These are phyloP conservation scores for Nemania sp. DNA, from an alignment of 2,329 filamentous ascomycete genomes.

Conservation along the genomic window DNA sequence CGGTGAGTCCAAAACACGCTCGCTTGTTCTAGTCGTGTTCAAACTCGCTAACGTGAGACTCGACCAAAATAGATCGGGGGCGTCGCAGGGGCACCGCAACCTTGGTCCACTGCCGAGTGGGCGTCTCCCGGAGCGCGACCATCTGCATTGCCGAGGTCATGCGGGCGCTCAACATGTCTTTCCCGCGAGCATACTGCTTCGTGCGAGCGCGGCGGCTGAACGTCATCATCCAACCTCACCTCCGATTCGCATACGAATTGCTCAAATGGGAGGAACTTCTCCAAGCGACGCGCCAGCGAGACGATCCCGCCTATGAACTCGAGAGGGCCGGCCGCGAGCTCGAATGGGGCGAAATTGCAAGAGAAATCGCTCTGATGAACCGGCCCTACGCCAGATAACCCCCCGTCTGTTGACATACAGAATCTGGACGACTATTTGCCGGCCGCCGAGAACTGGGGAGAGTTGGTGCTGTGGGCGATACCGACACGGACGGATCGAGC, in stretches of 20 bases:
- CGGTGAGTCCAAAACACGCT: constrained; percentile 58
- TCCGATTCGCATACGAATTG: constrained; percentile 92
- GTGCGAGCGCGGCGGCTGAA: constrained; percentile 91
- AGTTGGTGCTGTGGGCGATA: constrained; percentile 13
- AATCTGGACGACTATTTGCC: not conserved
- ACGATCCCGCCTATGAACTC: constrained; percentile 35
- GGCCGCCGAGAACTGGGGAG: not conserved
- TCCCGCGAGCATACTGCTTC: constrained; percentile 94
- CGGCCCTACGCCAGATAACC: constrained; percentile 78
- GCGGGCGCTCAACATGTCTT: constrained; percentile 77
- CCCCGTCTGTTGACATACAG: not conserved
- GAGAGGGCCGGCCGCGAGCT: constrained; percentile 70
- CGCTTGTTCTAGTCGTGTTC: not conserved
- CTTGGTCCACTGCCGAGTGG: constrained; percentile 93
- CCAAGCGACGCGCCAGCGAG: constrained; percentile 55
- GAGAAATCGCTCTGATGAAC: constrained; percentile 96
- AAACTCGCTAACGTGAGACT: constrained; percentile 16
- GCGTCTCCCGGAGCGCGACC: constrained; percentile 91
- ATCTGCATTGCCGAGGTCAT: constrained; percentile 99
- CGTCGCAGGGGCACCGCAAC: constrained; percentile 79
- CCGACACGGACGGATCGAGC: constrained; percentile 16
- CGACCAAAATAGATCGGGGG: constrained; percentile 67
- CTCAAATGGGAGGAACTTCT: constrained; percentile 92
- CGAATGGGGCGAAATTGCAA: constrained; percentile 86
- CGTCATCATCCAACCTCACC: constrained; percentile 96